Evolutionary conservation across 805 yeast genomes (phyloP).

Genomic region (Ogataea nakhonphanomensis): DNA sequence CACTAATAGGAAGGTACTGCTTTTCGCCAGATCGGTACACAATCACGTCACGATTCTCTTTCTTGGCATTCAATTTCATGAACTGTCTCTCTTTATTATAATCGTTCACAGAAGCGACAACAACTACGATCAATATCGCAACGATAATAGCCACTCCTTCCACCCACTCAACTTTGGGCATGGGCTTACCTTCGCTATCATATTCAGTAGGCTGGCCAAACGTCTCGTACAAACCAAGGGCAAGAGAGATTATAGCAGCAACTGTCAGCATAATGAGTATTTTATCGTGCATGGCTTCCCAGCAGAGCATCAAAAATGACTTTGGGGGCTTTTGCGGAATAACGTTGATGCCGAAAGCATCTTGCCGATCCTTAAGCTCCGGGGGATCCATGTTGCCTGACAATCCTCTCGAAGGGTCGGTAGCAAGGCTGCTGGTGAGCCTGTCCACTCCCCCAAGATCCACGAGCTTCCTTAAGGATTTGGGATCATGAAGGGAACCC

Average conservation of each 20-base stretch:
- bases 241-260: conserved; percentile 87
- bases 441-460: conserved; percentile 44
- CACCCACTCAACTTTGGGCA: conserved; percentile 94
- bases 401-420: conserved; percentile 43
- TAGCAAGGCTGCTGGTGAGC: conserved; percentile 31
- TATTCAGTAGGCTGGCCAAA: conserved; percentile 77
- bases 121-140: conserved; percentile 85
- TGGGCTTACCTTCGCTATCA: conserved; percentile 71
- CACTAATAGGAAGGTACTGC: conserved; percentile 63
- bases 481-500: conserved; percentile 58
- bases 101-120: conserved; percentile 95
- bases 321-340: conserved; percentile 73
- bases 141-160: conserved; percentile 97
- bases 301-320: conserved; percentile 63
- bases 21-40: conserved; percentile 75
- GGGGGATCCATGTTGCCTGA: conserved; percentile 27
- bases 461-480: conserved; percentile 43
- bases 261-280: conserved; percentile 77
- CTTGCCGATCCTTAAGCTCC: conserved; percentile 36
- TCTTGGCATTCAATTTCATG: conserved; percentile 80
- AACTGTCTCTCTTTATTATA: conserved; percentile 95
- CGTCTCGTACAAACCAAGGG: conserved; percentile 88
- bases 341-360: conserved; percentile 63
- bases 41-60: conserved; percentile 75
- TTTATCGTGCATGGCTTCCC: conserved; percentile 87